Base-by-base conservation (phyloP, 2,329 filamentous ascomycete species). In the Plectosphaerella cucumerina region DNA sequence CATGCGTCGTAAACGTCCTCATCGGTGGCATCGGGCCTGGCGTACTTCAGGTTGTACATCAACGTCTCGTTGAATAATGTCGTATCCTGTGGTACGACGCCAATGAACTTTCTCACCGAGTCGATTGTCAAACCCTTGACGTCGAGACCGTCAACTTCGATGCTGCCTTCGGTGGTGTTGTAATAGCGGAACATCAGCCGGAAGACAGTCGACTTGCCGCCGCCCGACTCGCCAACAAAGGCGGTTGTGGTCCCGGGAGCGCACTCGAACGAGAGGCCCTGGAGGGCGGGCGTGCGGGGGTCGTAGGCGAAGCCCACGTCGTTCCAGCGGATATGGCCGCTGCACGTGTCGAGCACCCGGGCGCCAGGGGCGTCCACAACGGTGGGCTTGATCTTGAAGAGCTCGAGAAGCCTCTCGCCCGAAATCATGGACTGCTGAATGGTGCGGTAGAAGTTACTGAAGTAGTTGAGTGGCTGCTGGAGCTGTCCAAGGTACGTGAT, bases 361-460 rank as follows among this genome's bases (percentile, higher is more conserved):
- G 87, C 89, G 49, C 78, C 74, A 0, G 86, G 83, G 15, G 78
- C 78, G 66, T 99, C 94, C 8, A 93, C 78, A 23, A 99, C 93
- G 0, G 90, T 96, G 1, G 94, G 93, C 60, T 90, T 85, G 62
- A 97, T 94, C 69, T 96, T 96, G 81, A 99, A 97, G 17, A 99
- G 76, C 69, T 97, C 94, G 50, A 99, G 74, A 66, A 99, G 86
- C 17, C 94, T 86, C 75, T 99, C 94, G 5, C 93, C 92, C 52
- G 95, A 97, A 64, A 99, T 97, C 87, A 99, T 89, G 49, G 93
- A 89, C 60, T 92, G 94, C 70, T 97, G 94, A 6, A 97, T 93
- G 55, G 91, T 94, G 47, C 93, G 83, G 69, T 97, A 99, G 67
- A 97, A 97, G 0, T 91, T 94, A 51, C 93, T 94, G 60, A 94